These are phyloP conservation scores for Anethum foeniculum DNA, from an alignment of 140 eudicot species.

Conservation along the genomic window DNA sequence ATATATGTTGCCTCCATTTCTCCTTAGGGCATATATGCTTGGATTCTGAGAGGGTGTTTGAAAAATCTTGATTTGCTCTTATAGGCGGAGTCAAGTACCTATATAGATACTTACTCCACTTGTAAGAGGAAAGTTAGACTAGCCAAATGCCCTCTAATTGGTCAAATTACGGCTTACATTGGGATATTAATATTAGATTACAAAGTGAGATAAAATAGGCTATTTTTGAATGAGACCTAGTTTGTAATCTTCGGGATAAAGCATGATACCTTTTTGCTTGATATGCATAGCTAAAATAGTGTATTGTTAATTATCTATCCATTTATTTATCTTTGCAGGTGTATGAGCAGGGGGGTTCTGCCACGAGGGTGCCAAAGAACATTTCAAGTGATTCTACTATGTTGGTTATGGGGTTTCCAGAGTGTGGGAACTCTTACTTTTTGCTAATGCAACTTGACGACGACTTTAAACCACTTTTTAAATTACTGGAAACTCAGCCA, in stretches of 20 bases:
- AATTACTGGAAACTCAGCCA: constrained; percentile 50
- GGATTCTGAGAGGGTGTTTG: background rate
- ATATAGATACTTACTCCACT: background rate
- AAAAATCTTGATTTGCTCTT: background rate
- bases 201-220: background rate
- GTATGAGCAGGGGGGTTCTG: constrained; percentile 57
- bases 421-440: constrained; percentile 81
- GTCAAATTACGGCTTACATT: background rate
- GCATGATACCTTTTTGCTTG: background rate
- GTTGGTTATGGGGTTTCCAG: constrained; percentile 93
- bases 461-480: constrained; percentile 61
- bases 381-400: constrained; percentile 49
- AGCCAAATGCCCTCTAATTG: background rate
- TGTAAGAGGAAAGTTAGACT: background rate
- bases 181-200: background rate
- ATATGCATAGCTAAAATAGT: background rate
- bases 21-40: background rate
- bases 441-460: constrained; percentile 84
- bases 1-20: background rate
- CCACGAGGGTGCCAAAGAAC: constrained; percentile 68
- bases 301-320: background rate
- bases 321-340: constrained; percentile 42
- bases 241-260: background rate
- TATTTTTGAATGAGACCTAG: background rate
- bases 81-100: background rate